Evolutionary conservation across 1,284 basidiomycete genomes (phyloP).

Genomic region (Ceratobasidium sp.): DNA sequence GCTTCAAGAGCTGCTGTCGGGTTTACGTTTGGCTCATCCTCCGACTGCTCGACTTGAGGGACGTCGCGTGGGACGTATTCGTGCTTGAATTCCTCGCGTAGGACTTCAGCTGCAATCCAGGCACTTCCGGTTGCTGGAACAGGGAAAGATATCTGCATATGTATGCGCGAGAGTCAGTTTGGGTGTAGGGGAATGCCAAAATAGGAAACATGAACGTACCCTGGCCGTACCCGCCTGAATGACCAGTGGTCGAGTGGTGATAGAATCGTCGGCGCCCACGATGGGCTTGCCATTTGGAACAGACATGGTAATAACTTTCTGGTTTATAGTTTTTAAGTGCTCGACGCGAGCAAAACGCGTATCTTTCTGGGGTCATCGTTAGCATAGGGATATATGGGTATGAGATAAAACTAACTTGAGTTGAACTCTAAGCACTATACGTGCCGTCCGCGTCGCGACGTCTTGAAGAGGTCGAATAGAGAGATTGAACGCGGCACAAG

Average conservation of each 20-base stretch:
- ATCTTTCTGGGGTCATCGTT: neutral
- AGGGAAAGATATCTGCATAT: slow-evolving; percentile 79
- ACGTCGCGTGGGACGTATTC: slow-evolving; percentile 53
- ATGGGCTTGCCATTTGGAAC: slow-evolving; percentile 45
- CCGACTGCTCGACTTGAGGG: slow-evolving; percentile 45
- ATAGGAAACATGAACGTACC: slow-evolving; percentile 62
- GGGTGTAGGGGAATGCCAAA: slow-evolving; percentile 44
- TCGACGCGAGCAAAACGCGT: slow-evolving; percentile 28
- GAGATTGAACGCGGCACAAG: neutral
- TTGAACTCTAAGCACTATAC: neutral
- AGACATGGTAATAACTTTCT: slow-evolving; percentile 17
- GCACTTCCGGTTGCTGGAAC: slow-evolving; percentile 81
- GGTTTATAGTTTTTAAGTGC: slow-evolving; percentile 34
- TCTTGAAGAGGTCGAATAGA: neutral
- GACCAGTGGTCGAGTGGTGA: slow-evolving; percentile 74
- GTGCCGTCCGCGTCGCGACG: neutral
- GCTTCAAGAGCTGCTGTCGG: slow-evolving; percentile 62
- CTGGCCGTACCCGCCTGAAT: slow-evolving; percentile 72
- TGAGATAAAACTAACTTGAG: neutral
- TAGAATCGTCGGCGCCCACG: slow-evolving; percentile 52
- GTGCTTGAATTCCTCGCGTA: slow-evolving; percentile 87
- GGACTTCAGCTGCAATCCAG: slow-evolving; percentile 90
- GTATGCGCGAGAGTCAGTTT: slow-evolving; percentile 23
- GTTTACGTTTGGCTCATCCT: slow-evolving; percentile 53
- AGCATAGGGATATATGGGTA: neutral